Percentiles rank a stretch among this genome's conserved stretches.
Evolutionary conservation across 768 basidiomycete species (phyloP).

Genomic region (Lactarius evosmus): DNA sequence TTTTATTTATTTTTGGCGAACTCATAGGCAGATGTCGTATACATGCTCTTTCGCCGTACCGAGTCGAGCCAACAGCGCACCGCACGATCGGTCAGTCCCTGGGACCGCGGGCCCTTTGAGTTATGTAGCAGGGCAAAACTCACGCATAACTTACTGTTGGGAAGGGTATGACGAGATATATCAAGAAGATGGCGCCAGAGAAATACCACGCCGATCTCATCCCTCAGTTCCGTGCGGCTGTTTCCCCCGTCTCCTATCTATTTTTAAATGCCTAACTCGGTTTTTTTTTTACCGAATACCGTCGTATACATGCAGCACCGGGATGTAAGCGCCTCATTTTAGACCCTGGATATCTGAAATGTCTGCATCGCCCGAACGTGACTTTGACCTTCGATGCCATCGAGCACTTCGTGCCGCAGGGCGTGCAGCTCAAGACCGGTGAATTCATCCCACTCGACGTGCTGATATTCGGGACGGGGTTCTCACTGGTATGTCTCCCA

Average conservation of each 20-base stretch:
- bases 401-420: constrained; percentile 47
- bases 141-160: neutral
- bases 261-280: neutral
- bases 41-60: neutral
- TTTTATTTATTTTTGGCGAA: neutral
- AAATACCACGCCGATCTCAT: constrained; percentile 36
- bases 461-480: constrained; percentile 59
- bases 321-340: constrained; percentile 65
- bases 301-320: constrained; percentile 37
- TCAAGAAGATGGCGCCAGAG: constrained; percentile 44
- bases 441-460: constrained; percentile 51
- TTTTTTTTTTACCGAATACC: too few relatives aligned
- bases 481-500: constrained; percentile 41
- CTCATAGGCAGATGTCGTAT: constrained; percentile 11
- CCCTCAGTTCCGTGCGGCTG: constrained; percentile 49
- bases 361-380: constrained; percentile 53
- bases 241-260: neutral
- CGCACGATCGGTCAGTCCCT: constrained; percentile 10
- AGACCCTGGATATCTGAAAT: constrained; percentile 56
- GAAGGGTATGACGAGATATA: constrained; percentile 45
- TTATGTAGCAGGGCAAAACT: neutral
- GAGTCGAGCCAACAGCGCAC: constrained; percentile 8
- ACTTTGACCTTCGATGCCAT: constrained; percentile 48
- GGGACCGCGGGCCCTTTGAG: too few relatives aligned
- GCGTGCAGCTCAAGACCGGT: constrained; percentile 48